Conservation (phyloP, 192 early-diverging fungal genomes). For the Coemansia umbellata region DNA sequence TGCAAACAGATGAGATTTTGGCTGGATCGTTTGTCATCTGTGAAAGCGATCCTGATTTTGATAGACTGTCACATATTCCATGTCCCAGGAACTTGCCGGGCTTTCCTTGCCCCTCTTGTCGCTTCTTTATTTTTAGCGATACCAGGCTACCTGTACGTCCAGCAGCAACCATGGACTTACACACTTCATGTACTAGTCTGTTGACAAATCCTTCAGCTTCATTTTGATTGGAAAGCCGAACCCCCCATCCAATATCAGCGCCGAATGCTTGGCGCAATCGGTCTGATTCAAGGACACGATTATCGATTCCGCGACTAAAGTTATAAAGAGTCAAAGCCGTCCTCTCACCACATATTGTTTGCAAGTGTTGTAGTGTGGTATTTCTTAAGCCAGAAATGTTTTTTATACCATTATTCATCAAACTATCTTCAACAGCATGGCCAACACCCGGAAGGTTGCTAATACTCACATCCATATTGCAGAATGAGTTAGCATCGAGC, state of each 20-base stretch:
- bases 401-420: slow-evolving; percentile 44
- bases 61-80: slow-evolving; percentile 60
- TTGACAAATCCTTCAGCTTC: slow-evolving; percentile 69
- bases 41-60: slow-evolving; percentile 50
- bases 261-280: slow-evolving; percentile 71
- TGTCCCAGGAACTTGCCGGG: slow-evolving; percentile 63
- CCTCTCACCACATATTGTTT: slow-evolving; percentile 67
- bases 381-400: slow-evolving; percentile 51
- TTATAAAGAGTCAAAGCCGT: slow-evolving; percentile 65
- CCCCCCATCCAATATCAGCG: slow-evolving; percentile 84
- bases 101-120: slow-evolving; percentile 50
- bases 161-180: slow-evolving; percentile 55
- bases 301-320: slow-evolving; percentile 74
- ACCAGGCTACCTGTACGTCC: slow-evolving; percentile 57
- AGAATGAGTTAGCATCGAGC: slow-evolving; percentile 12
- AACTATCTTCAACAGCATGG: slow-evolving; percentile 40
- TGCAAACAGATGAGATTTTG: slow-evolving; percentile 13
- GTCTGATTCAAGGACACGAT: slow-evolving; percentile 61
- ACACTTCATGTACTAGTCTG: slow-evolving; percentile 64
- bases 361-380: slow-evolving; percentile 44
- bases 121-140: slow-evolving; percentile 64
- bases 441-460: slow-evolving; percentile 57
- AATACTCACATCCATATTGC: slow-evolving; percentile 5
- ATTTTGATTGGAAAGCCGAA: slow-evolving; percentile 70
- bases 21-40: slow-evolving; percentile 51